Evolutionary conservation across 148 eudicot genomes (phyloP).

Genomic region (Hydrangea macrophylla): DNA sequence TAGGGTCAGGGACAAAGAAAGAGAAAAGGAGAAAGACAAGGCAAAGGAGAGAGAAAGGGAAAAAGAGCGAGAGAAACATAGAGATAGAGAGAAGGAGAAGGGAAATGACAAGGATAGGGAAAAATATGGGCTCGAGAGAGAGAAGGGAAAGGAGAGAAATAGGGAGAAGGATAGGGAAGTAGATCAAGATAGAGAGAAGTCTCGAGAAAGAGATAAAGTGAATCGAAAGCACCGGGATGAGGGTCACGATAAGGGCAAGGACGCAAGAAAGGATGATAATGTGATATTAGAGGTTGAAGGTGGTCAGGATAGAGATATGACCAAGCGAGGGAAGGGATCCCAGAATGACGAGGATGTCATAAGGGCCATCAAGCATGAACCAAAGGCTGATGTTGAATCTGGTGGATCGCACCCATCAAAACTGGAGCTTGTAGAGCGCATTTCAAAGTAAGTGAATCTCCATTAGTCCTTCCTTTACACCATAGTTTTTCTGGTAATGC

Average conservation of each 20-base stretch:
- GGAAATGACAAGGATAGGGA: constrained; percentile 42
- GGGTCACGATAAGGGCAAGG: constrained; percentile 44
- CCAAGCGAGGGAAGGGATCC: constrained; percentile 25
- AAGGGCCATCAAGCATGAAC: constrained; percentile 30
- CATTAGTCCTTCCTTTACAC: constrained; percentile 2
- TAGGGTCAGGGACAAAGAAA: constrained; percentile 52
- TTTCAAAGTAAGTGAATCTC: constrained; percentile 50
- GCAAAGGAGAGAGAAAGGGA: constrained; percentile 46
- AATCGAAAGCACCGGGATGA: constrained; percentile 55
- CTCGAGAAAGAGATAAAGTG: constrained; percentile 47
- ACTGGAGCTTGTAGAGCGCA: constrained; percentile 54
- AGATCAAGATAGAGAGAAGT: constrained; percentile 52
- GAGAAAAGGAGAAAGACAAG: constrained; percentile 45
- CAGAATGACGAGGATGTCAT: constrained; percentile 32
- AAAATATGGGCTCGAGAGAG: constrained; percentile 43
- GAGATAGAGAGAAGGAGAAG: constrained; percentile 52
- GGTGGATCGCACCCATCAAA: constrained; percentile 31
- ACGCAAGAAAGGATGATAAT: constrained; percentile 37
- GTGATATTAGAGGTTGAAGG: constrained; percentile 29
- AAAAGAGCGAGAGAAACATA: constrained; percentile 41
- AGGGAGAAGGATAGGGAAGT: constrained; percentile 56
- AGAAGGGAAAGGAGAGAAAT: constrained; percentile 49
- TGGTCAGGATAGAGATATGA: constrained; percentile 29
- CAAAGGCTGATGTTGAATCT: constrained; percentile 26
- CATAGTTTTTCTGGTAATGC: not conserved